Evolutionary conservation across 768 basidiomycete genomes (phyloP).

Genomic region (Russula griseocarnosa): DNA sequence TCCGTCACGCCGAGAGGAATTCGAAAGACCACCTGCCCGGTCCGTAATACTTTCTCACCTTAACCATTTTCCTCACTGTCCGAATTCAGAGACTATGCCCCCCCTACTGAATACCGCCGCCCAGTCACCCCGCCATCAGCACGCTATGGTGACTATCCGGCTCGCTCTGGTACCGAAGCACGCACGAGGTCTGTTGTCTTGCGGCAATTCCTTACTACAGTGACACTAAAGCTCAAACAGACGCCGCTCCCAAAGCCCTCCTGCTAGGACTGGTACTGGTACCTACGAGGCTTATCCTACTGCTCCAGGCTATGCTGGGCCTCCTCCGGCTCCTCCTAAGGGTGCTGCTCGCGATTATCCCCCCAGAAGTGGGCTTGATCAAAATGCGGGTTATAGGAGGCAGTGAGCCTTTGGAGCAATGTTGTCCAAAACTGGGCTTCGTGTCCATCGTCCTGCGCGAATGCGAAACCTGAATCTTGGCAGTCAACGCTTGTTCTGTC

Average conservation of each 20-base stretch:
- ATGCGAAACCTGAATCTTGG: slow-evolving; percentile 23
- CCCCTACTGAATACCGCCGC: slow-evolving; percentile 30
- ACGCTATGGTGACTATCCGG: slow-evolving; percentile 30
- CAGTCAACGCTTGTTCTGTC: slow-evolving; percentile 27
- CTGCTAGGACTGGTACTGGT: slow-evolving; percentile 28
- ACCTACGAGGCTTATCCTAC: slow-evolving; percentile 28
- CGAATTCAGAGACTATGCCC: slow-evolving; percentile 26
- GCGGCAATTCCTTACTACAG: neutral
- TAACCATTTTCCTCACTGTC: slow-evolving; percentile 1
- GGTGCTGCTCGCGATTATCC: slow-evolving; percentile 29
- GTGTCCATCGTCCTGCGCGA: slow-evolving; percentile 15
- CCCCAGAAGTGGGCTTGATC: slow-evolving; percentile 28
- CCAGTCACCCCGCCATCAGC: slow-evolving; percentile 31
- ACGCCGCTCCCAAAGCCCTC: slow-evolving; percentile 31
- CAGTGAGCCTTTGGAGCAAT: slow-evolving; percentile 21
- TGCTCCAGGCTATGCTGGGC: slow-evolving; percentile 26
- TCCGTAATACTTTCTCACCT: slow-evolving; percentile 1
- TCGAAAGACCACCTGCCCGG: slow-evolving; percentile 27
- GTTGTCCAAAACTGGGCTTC: slow-evolving; percentile 12
- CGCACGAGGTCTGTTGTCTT: slow-evolving; percentile 25
- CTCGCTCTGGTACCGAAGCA: slow-evolving; percentile 27
- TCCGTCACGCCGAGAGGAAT: slow-evolving; percentile 36
- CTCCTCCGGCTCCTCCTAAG: slow-evolving; percentile 28
- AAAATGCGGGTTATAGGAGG: slow-evolving; percentile 27
- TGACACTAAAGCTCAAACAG: slow-evolving; percentile 11